Evolutionary conservation across 345 rosid genomes (phyloP), one percentile per base, ranked within the genome.

Genomic region (Rhodamnia rubescens): DNA sequence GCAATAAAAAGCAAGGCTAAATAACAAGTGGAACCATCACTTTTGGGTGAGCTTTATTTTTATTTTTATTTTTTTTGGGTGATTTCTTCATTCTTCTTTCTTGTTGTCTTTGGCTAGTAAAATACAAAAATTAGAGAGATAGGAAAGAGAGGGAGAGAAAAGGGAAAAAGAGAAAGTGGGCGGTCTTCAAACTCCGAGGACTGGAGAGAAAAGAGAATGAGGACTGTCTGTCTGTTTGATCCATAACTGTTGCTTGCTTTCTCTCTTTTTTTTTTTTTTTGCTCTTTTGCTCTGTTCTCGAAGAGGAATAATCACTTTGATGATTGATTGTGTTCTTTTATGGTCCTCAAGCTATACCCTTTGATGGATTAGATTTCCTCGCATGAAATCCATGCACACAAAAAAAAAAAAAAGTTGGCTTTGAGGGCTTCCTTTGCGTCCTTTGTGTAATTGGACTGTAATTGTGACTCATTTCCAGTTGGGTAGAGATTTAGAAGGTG

Each of bases 211-310:
- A 83, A 44, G 57, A 85, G 85, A 84, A 85, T 11, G 86, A 85
- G 86, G 58, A 91, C 92, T 86, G 89, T 26, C 86, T 92, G 93
- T 93, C 93, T 90, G 93, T 91, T 90, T 90, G 91, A 91, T 56
- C 54, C 49, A 18, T 82, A 51, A 82, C 85, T 84, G 8, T 2
- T 74, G 86, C 61, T 8, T 83, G 81, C 32, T 69, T 40, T 61
- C 20, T 54, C 27, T 83, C 44, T 11, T 42, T 42, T 6, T 42
- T 42, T 42, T 42, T 42, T 53, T 27, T 42, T 49, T 50, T 22
- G 44, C 36, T 83, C 57, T 36, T 85, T 85, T 81, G 22, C 50
- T 78, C 36, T 56, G 29, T 78, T 32, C 56, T n/a, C 61, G 86
- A 87, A 84, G 82, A 86, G 84, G 87, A 87, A 86, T 83, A 81